Conservation (phyloP, 176 grass and related monocot genomes). For the Oryza officinalis region DNA sequence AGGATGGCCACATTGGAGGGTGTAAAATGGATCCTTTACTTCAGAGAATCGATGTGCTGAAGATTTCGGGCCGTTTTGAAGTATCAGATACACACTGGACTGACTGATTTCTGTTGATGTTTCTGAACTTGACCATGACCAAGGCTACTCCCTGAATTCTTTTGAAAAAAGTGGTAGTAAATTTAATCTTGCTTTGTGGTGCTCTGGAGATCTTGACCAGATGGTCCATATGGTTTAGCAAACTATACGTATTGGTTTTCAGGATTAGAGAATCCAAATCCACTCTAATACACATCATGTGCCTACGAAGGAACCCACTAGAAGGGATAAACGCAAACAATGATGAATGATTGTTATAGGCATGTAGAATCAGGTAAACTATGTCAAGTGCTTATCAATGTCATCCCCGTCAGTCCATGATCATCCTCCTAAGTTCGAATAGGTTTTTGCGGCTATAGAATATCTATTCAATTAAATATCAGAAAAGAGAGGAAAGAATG, state of each 20-base stretch:
- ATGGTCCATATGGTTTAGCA: neutral
- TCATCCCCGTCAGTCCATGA: neutral
- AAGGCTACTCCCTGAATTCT: neutral
- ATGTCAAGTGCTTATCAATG: neutral
- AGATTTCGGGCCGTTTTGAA: neutral
- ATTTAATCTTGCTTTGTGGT: neutral
- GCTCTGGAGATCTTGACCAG: neutral
- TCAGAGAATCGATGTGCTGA: neutral
- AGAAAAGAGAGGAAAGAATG: neutral
- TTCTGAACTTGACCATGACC: neutral
- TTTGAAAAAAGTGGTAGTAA: neutral
- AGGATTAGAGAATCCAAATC: neutral
- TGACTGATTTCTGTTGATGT: neutral
- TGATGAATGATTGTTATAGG: constrained; percentile 10
- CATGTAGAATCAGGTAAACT: neutral
- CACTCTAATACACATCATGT: neutral
- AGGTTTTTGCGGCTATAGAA: neutral
- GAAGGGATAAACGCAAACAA: neutral
- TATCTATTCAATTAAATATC: neutral
- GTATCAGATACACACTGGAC: neutral
- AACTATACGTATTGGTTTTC: neutral
- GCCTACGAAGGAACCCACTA: neutral
- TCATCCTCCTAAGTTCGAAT: neutral
- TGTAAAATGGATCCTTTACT: neutral
- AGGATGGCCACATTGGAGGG: constrained; percentile 22